phyloP scores from a whole-genome alignment of 371 early-diverging fungal species.

The Lichtheimia ornata region DNA sequence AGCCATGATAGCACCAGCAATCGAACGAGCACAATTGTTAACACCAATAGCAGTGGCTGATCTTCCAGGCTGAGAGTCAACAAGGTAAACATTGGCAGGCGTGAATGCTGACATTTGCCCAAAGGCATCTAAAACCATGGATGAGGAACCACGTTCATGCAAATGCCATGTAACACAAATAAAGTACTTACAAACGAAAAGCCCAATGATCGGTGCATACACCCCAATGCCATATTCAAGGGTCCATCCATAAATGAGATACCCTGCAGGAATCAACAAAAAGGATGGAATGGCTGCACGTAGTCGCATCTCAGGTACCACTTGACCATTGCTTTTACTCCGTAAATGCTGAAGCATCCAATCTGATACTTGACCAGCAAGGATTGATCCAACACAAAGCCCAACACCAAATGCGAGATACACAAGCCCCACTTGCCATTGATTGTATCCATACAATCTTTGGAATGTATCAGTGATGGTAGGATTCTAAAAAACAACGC shows the following conservation, averaged over 20 bases:
- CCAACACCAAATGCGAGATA: conserved; percentile 53
- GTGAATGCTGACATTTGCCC: conserved; percentile 34
- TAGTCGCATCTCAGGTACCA: conserved; percentile 45
- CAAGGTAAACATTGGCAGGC: conserved; percentile 18
- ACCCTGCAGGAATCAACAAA: conserved; percentile 37
- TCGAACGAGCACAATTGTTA: conserved; percentile 40
- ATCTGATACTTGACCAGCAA: conserved; percentile 51
- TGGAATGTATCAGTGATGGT: conserved; percentile 42
- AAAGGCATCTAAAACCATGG: conserved; percentile 21
- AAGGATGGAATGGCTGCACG: conserved; percentile 38
- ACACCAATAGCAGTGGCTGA: conserved; percentile 22
- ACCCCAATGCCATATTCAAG: conserved; percentile 22
- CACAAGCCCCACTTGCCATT: conserved; percentile 41
- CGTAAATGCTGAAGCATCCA: conserved; percentile 33
- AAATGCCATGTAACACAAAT: neutral
- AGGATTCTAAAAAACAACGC: conserved; percentile 30
- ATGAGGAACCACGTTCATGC: neutral
- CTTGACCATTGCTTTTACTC: conserved; percentile 9
- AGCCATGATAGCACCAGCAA: conserved; percentile 35
- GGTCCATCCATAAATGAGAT: conserved; percentile 45
- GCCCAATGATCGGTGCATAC: conserved; percentile 29
- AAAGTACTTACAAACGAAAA: conserved; percentile 28
- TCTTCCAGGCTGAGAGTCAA: conserved; percentile 20
- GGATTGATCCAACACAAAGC: conserved; percentile 44
- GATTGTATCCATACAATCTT: conserved; percentile 28